phyloP scores from a whole-genome alignment of 441 rosid genomes.

The Gossypium lobatum region DNA sequence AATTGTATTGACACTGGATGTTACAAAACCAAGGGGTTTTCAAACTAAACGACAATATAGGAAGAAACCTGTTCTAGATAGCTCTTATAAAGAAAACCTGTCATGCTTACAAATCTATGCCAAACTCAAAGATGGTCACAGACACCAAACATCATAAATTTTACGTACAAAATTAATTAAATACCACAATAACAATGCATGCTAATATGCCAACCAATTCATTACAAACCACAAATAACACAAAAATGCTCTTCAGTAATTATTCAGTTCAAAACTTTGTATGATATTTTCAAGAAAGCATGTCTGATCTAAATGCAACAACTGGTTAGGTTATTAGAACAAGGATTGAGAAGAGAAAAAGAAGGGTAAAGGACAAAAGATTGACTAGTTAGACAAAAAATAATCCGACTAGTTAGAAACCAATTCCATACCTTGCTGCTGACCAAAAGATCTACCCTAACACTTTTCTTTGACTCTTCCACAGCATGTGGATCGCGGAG shows the following conservation, averaged over 20 bases:
- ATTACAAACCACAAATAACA: neutral
- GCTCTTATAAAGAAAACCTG: conserved; percentile 1
- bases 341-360: neutral
- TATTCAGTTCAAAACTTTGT: neutral
- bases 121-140: neutral
- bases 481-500: conserved; percentile 51
- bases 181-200: neutral
- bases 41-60: neutral
- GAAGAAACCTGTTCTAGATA: neutral
- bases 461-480: conserved; percentile 53
- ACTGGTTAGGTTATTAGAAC: neutral
- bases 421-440: conserved; percentile 55
- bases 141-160: neutral
- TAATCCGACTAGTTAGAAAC: neutral
- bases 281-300: neutral
- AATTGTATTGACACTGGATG: neutral
- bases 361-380: neutral
- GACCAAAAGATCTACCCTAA: conserved; percentile 41
- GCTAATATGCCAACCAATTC: neutral
- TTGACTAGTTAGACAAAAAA: neutral
- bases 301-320: neutral
- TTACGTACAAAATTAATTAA: neutral
- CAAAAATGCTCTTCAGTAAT: neutral
- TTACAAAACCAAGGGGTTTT: neutral
- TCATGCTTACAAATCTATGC: neutral